Evolutionary conservation across 2,329 filamentous ascomycete species (phyloP).

Genomic region (Cladophialophora bantiana): DNA sequence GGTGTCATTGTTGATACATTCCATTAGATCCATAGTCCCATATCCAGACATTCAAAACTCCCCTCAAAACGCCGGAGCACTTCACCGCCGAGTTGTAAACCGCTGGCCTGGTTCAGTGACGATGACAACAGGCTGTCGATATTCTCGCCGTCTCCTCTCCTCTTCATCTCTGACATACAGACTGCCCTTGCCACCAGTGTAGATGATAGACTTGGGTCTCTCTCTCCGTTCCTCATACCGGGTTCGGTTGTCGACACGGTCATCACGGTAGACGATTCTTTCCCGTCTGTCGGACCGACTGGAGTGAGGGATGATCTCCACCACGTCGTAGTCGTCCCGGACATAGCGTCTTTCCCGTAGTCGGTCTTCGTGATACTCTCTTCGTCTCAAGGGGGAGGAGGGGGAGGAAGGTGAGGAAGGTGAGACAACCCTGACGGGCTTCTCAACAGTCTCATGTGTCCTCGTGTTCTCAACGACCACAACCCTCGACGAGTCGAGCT

Average conservation of each 20-base stretch:
- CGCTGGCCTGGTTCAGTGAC: conserved; percentile 32
- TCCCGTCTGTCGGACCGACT: conserved; percentile 25
- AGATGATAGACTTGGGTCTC: conserved; percentile 24
- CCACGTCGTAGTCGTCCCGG: conserved; percentile 20
- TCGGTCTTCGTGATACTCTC: conserved; percentile 24
- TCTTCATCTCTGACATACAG: conserved; percentile 34
- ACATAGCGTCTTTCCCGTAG: conserved; percentile 26
- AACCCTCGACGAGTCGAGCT: conserved; percentile 24
- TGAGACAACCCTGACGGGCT: conserved; percentile 12
- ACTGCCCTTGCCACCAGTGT: conserved; percentile 32
- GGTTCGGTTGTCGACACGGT: conserved; percentile 23
- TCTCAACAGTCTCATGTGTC: conserved; percentile 14
- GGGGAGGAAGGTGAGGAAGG: conserved; percentile 15
- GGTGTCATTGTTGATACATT: conserved; percentile 31
- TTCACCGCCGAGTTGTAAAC: conserved; percentile 28
- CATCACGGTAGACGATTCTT: conserved; percentile 21
- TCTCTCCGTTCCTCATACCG: conserved; percentile 20
- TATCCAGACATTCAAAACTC: conserved; percentile 4
- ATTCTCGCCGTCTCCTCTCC: conserved; percentile 26
- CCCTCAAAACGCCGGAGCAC: conserved; percentile 7
- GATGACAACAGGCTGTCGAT: conserved; percentile 35
- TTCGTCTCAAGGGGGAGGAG: conserved; percentile 13
- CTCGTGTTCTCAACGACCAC: conserved; percentile 20
- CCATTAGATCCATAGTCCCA: conserved; percentile 11
- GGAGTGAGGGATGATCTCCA: conserved; percentile 33